These are phyloP conservation scores for Abelmoschus esculentus DNA, from an alignment of 345 rosid genomes.

Conservation along the genomic window DNA sequence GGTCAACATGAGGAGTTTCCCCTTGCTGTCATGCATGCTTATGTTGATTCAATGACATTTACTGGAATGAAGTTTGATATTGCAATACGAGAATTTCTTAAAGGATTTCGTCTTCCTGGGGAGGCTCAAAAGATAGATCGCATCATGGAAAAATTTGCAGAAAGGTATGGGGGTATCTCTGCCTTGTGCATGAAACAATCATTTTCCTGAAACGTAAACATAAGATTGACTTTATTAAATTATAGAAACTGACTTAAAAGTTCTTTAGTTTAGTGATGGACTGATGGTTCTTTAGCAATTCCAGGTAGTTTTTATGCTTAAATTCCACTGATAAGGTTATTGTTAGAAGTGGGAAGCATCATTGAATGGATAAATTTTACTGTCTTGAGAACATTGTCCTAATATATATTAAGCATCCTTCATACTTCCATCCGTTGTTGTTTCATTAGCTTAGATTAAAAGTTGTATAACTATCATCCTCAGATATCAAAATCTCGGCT, in stretches of 20 bases:
- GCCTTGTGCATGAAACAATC: background rate
- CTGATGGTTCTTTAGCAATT: background rate
- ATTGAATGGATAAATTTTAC: background rate
- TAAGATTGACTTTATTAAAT: background rate
- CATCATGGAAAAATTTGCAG: conserved; percentile 97
- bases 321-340: background rate
- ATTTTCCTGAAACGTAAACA: background rate
- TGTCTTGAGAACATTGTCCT: no score
- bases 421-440: background rate
- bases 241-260: background rate
- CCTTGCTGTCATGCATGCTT: conserved; percentile 96
- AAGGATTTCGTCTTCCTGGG: conserved; percentile 95
- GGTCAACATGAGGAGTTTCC: conserved; percentile 99
- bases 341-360: background rate
- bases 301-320: background rate
- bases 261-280: background rate
- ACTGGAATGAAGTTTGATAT: conserved; percentile 77
- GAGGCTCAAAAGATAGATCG: conserved; percentile 99
- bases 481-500: background rate
- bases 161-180: conserved; percentile 44
- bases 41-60: conserved; percentile 85
- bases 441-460: conserved; percentile 3
- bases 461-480: background rate
- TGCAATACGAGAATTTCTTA: conserved; percentile 89
- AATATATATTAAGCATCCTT: background rate